Evolutionary conservation across 108 stramenopile genomes (phyloP).

Genomic region (Skeletonema costatum): DNA sequence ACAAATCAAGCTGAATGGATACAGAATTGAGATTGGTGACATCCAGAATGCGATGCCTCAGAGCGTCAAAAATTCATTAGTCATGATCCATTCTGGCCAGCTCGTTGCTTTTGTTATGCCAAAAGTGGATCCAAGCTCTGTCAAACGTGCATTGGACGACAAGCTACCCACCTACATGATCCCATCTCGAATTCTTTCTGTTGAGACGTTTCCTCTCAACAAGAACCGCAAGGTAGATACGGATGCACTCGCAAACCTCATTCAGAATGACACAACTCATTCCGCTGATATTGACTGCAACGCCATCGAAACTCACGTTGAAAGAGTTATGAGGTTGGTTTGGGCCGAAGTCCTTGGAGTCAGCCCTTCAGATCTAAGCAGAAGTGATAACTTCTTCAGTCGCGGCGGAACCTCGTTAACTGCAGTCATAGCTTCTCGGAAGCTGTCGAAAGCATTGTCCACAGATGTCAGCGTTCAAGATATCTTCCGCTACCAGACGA

Average conservation of each 20-base stretch:
- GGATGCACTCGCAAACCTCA: neutral
- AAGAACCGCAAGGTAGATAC: slow-evolving; percentile 17
- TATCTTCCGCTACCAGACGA: slow-evolving; percentile 15
- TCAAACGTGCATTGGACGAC: slow-evolving; percentile 10
- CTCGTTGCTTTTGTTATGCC: too few relatives aligned
- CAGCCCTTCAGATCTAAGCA: neutral
- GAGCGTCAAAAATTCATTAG: neutral
- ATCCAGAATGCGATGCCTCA: neutral
- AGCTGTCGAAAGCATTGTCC: neutral
- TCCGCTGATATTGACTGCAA: too few relatives aligned
- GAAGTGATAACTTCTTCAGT: slow-evolving; percentile 17
- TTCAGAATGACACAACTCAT: too few relatives aligned
- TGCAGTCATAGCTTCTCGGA: slow-evolving; percentile 6
- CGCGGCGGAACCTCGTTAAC: slow-evolving; percentile 18
- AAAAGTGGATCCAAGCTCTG: neutral
- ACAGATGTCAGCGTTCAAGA: slow-evolving; percentile 17
- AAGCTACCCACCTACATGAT: slow-evolving; percentile 26
- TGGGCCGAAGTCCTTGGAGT: slow-evolving; percentile 13
- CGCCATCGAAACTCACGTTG: too few relatives aligned
- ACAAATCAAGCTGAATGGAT: slow-evolving; percentile 21
- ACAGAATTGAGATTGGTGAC: neutral
- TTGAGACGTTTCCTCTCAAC: slow-evolving; percentile 22
- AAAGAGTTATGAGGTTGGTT: neutral
- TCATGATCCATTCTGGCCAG: neutral
- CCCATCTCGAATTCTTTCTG: slow-evolving; percentile 7